Conservation (phyloP, 2,329 filamentous ascomycete genomes). For the Grosmannia serpens region DNA sequence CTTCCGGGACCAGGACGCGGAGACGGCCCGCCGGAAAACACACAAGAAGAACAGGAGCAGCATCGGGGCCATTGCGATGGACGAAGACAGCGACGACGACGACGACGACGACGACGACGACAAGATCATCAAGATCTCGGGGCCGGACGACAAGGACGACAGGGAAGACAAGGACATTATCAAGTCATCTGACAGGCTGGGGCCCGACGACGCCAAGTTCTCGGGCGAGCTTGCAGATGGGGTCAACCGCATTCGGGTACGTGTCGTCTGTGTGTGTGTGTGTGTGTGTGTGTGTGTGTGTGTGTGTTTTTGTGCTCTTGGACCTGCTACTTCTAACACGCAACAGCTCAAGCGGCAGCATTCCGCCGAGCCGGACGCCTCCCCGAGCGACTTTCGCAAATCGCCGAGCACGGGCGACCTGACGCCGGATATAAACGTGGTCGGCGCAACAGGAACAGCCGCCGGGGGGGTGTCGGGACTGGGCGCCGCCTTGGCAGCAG, state of each 20-base stretch:
- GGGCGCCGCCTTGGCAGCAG: not conserved
- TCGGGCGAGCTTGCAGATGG: conserved; percentile 69
- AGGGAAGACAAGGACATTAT: conserved; percentile 31
- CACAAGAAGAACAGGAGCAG: conserved; percentile 37
- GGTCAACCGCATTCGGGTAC: conserved; percentile 70
- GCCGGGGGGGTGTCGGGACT: conserved; percentile 12
- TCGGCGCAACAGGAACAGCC: conserved; percentile 19
- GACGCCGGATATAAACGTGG: conserved; percentile 23
- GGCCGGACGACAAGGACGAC: conserved; percentile 32
- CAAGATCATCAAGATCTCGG: conserved; percentile 48
- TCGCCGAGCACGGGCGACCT: conserved; percentile 27
- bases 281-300: not conserved
- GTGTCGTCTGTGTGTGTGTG: conserved; percentile 18
- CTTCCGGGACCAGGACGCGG: conserved; percentile 62
- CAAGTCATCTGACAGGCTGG: conserved; percentile 41
- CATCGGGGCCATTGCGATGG: conserved; percentile 48
- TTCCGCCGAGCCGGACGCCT: conserved; percentile 53
- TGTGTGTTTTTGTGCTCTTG: not conserved
- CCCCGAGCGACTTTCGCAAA: conserved; percentile 29
- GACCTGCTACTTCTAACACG: not conserved
- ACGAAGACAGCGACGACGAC: conserved; percentile 62
- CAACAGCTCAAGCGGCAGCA: conserved; percentile 67
- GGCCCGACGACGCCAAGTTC: conserved; percentile 59
- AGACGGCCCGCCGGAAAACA: conserved; percentile 41
- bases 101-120: conserved; percentile 49